These are phyloP conservation scores for Miamiensis avidus DNA, from an alignment of 169 alveolate genomes.

Conservation along the genomic window DNA sequence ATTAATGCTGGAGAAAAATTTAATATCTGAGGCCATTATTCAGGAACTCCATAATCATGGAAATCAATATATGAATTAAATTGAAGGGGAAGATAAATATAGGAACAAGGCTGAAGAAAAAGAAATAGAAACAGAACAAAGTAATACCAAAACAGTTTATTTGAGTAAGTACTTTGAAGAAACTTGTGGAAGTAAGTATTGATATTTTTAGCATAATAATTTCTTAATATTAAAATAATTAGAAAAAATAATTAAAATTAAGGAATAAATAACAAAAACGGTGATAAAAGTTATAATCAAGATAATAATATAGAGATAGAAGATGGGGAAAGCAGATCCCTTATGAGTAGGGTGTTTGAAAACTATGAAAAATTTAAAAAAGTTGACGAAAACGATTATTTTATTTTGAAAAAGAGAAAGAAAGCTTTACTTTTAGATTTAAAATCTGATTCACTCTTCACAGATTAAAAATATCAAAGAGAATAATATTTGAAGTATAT, in stretches of 20 bases:
- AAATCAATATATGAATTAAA: not conserved
- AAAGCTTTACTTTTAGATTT: constrained; percentile 21
- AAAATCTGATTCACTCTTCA: constrained; percentile 18
- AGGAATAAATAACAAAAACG: not conserved
- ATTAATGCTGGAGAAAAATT: constrained; percentile 22
- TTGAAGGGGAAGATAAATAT: not conserved
- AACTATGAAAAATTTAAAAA: constrained; percentile 12
- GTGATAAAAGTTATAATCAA: not conserved
- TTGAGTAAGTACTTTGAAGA: constrained; percentile 18
- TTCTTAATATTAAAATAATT: not conserved
- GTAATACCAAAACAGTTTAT: not conserved
- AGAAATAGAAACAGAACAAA: constrained; percentile 1
- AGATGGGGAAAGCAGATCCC: constrained; percentile 7
- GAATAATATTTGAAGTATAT: constrained; percentile 16
- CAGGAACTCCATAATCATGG: not conserved
- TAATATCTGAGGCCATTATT: not conserved
- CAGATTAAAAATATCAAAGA: constrained; percentile 15
- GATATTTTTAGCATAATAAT: too few relatives aligned
- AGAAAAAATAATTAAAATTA: not conserved
- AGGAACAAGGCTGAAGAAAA: constrained; percentile 1
- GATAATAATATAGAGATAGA: not conserved
- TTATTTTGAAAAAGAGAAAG: constrained; percentile 2
- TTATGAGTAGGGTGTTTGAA: constrained; percentile 3
- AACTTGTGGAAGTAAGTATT: not conserved
- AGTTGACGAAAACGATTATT: not conserved